Base-by-base conservation (phyloP, 1,139 yeast genomes). In the Candida dubliniensis region DNA sequence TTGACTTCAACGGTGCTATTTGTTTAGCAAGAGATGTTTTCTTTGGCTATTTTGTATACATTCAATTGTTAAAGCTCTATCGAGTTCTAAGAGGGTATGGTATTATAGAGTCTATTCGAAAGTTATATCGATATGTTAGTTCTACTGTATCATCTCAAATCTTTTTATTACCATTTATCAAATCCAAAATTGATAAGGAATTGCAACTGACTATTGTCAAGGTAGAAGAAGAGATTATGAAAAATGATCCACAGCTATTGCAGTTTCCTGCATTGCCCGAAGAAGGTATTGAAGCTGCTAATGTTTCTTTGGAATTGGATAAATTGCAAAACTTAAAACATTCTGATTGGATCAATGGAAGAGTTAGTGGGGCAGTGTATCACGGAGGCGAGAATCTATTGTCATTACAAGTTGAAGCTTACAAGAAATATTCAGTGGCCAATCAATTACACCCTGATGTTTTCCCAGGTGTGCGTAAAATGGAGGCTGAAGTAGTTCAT, bases 381-480 rank as follows among this genome's bases (percentile, higher is more conserved):
- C 98, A 93, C 57, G 98, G 98, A 30, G 97, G 97, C 7, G 71
- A 76, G 13, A 88, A 85, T 12, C 67, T 91, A 45, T 72, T 87
- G 38, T 68, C 76, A 31, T 67, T 93, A 40, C 98, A 93, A 64
- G 68, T 95, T 2, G 67, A 77, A 43, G 95, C 96, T 0, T 91
- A 82, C 60, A 78, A 81, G 42, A 77, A 77, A 57, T 91, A 80
- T 62, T 80, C 95, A 7, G 90, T 91, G 24, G 90, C 97, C 3
- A 93, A 93, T 65, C 99, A 93, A 64, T 72, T 93, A 45, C 99
- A 93, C 59, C 99, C 99, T 0, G 98, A 93, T 64, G 95, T 90
- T 8, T 93, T 93, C 60, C 99, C 99, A 0, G 98, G 95, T 2
- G 88, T 93, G 4, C 80, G 99, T 35, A 90, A 91, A 63, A 91